Conservation (phyloP, 2,329 filamentous ascomycete genomes). For the Xylaria sp. region DNA sequence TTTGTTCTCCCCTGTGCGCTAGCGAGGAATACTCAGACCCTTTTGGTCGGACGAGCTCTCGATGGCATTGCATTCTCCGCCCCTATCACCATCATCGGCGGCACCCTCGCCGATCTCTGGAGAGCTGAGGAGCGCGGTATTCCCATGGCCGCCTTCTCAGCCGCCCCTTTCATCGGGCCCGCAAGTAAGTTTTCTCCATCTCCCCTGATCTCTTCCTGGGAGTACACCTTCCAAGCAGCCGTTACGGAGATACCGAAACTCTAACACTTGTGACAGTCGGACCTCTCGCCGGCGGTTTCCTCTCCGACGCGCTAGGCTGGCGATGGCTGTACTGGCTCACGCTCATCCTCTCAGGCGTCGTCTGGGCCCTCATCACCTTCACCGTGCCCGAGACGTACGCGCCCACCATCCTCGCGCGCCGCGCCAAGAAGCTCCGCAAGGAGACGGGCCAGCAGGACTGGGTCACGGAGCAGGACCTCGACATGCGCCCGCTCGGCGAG, state of each 20-base stretch:
- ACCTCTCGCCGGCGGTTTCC: slow-evolving; percentile 77
- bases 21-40: slow-evolving; percentile 74
- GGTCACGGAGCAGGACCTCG: slow-evolving; percentile 82
- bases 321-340: slow-evolving; percentile 89
- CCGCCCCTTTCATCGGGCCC: slow-evolving; percentile 82
- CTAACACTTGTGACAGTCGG: slow-evolving; percentile 54
- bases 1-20: slow-evolving; percentile 84
- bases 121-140: slow-evolving; percentile 81
- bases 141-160: slow-evolving; percentile 84
- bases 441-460: slow-evolving; percentile 69
- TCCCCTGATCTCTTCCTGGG: background rate
- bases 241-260: background rate
- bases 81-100: slow-evolving; percentile 85
- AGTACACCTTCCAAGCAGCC: background rate
- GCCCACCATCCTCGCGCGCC: slow-evolving; percentile 72
- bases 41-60: slow-evolving; percentile 77
- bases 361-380: slow-evolving; percentile 80
- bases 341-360: slow-evolving; percentile 72
- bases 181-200: slow-evolving; percentile 54
- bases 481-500: slow-evolving; percentile 70
- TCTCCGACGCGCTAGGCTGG: slow-evolving; percentile 74
- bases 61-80: slow-evolving; percentile 85
- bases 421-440: slow-evolving; percentile 75
- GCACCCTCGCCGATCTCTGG: slow-evolving; percentile 85
- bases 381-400: slow-evolving; percentile 92